These are phyloP conservation scores for Hericium erinaceus DNA, from an alignment of 768 basidiomycete genomes.

Conservation along the genomic window DNA sequence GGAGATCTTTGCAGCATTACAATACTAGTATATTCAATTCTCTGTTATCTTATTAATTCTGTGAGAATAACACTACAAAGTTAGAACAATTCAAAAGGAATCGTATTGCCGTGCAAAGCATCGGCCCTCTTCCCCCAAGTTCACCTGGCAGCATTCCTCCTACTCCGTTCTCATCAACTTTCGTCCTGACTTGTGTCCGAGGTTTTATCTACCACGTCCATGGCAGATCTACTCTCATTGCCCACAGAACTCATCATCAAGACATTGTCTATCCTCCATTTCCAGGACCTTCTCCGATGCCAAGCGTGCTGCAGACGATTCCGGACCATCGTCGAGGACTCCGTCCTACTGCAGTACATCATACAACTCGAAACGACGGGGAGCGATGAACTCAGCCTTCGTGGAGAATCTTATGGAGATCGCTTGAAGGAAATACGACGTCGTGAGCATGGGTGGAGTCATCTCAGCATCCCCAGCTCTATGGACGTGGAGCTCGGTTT, in stretches of 20 bases:
- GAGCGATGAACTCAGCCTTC: background rate
- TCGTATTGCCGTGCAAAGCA: too few relatives aligned
- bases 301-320: background rate
- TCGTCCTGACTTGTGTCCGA: too few relatives aligned
- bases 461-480: conserved; percentile 1
- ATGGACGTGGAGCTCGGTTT: conserved; percentile 6
- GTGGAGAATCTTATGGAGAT: conserved; percentile 1
- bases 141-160: too few relatives aligned
- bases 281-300: background rate
- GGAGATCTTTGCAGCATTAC: too few relatives aligned
- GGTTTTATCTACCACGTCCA: too few relatives aligned
- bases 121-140: too few relatives aligned
- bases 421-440: conserved; percentile 4
- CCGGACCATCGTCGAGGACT: background rate
- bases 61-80: too few relatives aligned
- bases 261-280: background rate
- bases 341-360: conserved; percentile 3
- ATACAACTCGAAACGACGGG: conserved; percentile 9
- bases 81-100: too few relatives aligned
- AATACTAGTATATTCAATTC: too few relatives aligned
- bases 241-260: background rate
- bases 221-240: background rate
- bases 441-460: conserved; percentile 9
- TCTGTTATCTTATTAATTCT: too few relatives aligned
- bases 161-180: too few relatives aligned